These are phyloP conservation scores for Cicer bijugum DNA, from an alignment of 306 rosid species.

Conservation along the genomic window DNA sequence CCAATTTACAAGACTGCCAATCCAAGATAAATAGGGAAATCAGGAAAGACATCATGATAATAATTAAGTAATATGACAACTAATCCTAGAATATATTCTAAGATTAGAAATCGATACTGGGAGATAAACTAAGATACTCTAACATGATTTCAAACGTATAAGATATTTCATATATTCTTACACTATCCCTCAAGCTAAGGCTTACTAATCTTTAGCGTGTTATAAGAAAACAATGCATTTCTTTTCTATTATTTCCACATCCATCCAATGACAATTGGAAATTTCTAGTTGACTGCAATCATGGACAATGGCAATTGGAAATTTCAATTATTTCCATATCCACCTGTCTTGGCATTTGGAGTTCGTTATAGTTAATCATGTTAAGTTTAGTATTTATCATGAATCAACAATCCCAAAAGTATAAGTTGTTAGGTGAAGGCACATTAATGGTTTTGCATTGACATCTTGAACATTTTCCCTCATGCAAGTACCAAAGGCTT, in stretches of 20 bases:
- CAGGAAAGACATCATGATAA: background rate
- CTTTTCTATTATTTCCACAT: too few species aligned
- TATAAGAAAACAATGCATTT: too few species aligned
- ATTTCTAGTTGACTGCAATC: background rate
- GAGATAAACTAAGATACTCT: background rate
- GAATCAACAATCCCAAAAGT: background rate
- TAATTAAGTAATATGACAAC: too few species aligned
- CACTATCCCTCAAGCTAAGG: too few species aligned
- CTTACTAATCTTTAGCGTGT: too few species aligned
- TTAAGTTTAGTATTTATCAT: constrained; percentile 30
- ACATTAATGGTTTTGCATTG: background rate
- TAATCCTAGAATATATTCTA: too few species aligned
- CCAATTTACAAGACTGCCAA: background rate
- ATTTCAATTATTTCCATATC: constrained; percentile 19
- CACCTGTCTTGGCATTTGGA: constrained; percentile 15
- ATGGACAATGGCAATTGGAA: constrained; percentile 9
- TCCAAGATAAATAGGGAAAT: background rate
- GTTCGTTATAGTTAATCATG: constrained; percentile 28
- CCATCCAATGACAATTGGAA: too few species aligned
- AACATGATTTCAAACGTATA: too few species aligned
- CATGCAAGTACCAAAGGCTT: background rate
- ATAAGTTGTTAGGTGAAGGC: background rate
- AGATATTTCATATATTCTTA: too few species aligned
- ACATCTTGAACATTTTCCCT: background rate
- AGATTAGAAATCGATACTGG: background rate